Conservation (phyloP, 2,329 filamentous ascomycete species). For the Claviceps fusiformis region DNA sequence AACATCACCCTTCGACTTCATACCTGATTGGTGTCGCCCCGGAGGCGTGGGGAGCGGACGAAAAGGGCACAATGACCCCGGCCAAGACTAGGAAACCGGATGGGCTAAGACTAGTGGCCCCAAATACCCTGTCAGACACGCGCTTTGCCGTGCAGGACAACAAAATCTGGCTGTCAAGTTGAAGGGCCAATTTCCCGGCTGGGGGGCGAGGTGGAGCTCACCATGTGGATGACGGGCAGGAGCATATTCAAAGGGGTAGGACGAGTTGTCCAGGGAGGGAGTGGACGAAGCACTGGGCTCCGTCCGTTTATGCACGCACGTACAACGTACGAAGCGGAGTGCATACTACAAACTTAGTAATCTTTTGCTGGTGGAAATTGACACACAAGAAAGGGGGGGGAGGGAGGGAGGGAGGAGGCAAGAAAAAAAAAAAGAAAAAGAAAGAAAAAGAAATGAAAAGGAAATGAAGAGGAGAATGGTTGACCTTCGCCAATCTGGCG, state of each 20-base stretch:
- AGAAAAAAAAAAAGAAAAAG: no score
- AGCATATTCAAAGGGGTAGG: constrained; percentile 3
- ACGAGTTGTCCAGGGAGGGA: not conserved
- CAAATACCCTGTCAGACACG: not conserved
- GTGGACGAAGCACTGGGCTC: not conserved
- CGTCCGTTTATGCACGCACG: not conserved
- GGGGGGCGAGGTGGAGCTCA: constrained; percentile 6
- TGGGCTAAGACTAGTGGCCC: constrained; percentile 1
- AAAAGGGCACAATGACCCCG: not conserved
- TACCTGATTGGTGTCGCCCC: constrained; percentile 1
- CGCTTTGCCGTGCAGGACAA: not conserved
- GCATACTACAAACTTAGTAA: not conserved
- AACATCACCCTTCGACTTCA: not conserved
- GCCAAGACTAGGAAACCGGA: constrained; percentile 1
- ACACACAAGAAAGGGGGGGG: not conserved
- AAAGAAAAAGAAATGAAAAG: not conserved
- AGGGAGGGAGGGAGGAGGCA: not conserved
- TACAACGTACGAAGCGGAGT: not conserved
- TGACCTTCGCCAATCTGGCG: not conserved
- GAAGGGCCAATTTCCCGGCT: constrained; percentile 13
- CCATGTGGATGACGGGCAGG: constrained; percentile 8
- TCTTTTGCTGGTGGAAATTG: not conserved
- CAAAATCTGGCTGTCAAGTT: not conserved
- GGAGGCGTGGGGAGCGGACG: constrained; percentile 2
- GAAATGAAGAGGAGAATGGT: not conserved